Evolutionary conservation across 2,329 filamentous ascomycete genomes (phyloP).

Genomic region (Aspergillaceae sp.): DNA sequence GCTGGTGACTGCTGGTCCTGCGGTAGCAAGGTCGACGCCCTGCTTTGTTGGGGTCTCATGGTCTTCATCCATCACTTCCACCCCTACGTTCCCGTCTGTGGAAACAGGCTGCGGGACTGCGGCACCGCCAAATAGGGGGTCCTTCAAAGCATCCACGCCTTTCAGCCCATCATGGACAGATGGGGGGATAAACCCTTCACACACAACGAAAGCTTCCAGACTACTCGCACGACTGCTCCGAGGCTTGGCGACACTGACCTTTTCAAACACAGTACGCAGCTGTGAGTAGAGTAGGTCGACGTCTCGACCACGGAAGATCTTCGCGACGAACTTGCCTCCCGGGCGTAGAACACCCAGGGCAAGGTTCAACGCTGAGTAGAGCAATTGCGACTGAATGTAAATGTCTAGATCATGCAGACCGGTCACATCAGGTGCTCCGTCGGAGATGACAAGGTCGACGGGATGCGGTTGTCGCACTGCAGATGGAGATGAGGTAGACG

Average conservation of each 20-base stretch:
- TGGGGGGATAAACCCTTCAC: conserved; percentile 75
- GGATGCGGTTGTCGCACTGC: conserved; percentile 57
- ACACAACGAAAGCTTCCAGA: conserved; percentile 94
- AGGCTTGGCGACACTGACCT: conserved; percentile 86
- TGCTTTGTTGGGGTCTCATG: conserved; percentile 27
- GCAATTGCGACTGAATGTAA: conserved; percentile 90
- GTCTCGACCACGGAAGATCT: conserved; percentile 91
- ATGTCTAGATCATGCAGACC: conserved; percentile 96
- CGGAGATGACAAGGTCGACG: conserved; percentile 88
- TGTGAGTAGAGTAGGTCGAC: conserved; percentile 95
- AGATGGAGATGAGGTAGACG: conserved; percentile 25
- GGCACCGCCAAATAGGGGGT: conserved; percentile 34
- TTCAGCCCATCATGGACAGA: conserved; percentile 40
- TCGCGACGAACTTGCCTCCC: conserved; percentile 93
- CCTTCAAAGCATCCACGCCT: conserved; percentile 32
- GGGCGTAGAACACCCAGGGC: conserved; percentile 86
- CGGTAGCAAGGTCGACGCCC: neutral
- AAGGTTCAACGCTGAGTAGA: conserved; percentile 88
- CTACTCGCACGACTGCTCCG: conserved; percentile 91
- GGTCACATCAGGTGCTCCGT: conserved; percentile 93
- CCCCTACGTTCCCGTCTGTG: conserved; percentile 23
- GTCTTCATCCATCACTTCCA: conserved; percentile 32
- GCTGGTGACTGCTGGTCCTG: conserved; percentile 1
- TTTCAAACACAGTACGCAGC: conserved; percentile 79
- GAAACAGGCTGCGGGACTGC: conserved; percentile 19